A percentile compares a stretch with the other conserved stretches of the same genome.
Conservation (phyloP, 768 basidiomycete species). For the Termitomyces sp. region DNA sequence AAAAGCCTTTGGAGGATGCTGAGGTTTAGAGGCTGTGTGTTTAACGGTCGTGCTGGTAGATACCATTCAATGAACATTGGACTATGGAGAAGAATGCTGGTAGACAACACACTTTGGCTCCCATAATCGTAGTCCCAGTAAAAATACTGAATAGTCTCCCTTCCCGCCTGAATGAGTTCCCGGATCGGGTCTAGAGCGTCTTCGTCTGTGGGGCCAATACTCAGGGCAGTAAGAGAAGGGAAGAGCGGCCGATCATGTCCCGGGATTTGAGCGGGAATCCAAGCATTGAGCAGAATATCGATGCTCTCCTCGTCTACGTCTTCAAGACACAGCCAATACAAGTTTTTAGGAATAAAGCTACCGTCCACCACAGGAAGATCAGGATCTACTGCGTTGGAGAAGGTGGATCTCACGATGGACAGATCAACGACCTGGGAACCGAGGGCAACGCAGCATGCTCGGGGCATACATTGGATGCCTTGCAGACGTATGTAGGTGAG, state of each 20-base stretch:
- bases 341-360: background rate
- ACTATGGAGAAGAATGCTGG: background rate
- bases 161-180: background rate
- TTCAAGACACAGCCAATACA: constrained; percentile 6
- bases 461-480: background rate
- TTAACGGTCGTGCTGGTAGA: constrained; percentile 2
- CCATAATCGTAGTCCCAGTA: constrained; percentile 10
- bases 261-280: background rate
- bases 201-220: constrained; percentile 1
- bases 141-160: constrained; percentile 7
- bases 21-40: background rate
- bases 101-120: background rate
- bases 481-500: constrained; percentile 5
- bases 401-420: constrained; percentile 1
- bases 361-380: background rate
- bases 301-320: constrained; percentile 7
- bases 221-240: background rate
- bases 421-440: background rate
- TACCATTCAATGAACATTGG: background rate
- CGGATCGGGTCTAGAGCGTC: background rate
- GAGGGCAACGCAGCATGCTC: constrained; percentile 5
- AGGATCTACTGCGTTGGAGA: background rate
- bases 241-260: background rate
- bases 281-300: background rate
- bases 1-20: background rate